phyloP scores from a whole-genome alignment of 1,284 basidiomycete species.

The Cutaneotrichosporon cavernicola region DNA sequence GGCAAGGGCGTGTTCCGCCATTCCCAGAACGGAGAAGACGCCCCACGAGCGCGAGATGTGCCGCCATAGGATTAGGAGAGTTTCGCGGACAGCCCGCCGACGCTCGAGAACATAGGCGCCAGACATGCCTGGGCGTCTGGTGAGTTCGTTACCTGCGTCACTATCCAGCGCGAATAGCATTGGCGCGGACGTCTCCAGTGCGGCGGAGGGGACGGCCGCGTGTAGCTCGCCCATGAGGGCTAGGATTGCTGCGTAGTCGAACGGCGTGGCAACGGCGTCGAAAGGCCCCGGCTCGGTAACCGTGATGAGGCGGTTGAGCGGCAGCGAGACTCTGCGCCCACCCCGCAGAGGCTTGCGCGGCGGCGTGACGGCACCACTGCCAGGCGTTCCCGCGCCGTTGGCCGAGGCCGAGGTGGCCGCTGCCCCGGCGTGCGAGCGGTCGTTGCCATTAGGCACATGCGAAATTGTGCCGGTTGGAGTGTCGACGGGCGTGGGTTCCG shows the following conservation, averaged over 20 bases:
- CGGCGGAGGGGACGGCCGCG: conserved; percentile 67
- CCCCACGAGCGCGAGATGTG: conserved; percentile 72
- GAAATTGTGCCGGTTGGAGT: conserved; percentile 21
- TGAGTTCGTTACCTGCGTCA: conserved; percentile 56
- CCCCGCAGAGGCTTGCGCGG: conserved; percentile 27
- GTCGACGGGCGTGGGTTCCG: conserved; percentile 32
- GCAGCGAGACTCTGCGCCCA: conserved; percentile 48
- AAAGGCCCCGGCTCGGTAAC: conserved; percentile 32
- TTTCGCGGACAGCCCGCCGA: conserved; percentile 63
- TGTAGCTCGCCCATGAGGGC: conserved; percentile 68
- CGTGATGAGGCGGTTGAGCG: conserved; percentile 58
- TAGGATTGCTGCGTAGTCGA: conserved; percentile 76
- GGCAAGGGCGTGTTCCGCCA: conserved; percentile 61
- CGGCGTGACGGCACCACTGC: conserved; percentile 8
- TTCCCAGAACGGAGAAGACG: conserved; percentile 58
- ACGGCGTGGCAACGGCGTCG: conserved; percentile 58
- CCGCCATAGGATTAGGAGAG: conserved; percentile 66
- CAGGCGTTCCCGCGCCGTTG: conserved; percentile 5
- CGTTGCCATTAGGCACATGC: background rate
- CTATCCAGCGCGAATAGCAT: conserved; percentile 77
- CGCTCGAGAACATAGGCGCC: conserved; percentile 51
- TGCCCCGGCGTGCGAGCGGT: background rate
- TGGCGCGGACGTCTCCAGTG: conserved; percentile 73
- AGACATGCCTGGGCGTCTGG: conserved; percentile 45
- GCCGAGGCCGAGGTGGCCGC: conserved; percentile 27